Evolutionary conservation across 345 rosid species (phyloP).

Genomic region (Eutrema japonicum): DNA sequence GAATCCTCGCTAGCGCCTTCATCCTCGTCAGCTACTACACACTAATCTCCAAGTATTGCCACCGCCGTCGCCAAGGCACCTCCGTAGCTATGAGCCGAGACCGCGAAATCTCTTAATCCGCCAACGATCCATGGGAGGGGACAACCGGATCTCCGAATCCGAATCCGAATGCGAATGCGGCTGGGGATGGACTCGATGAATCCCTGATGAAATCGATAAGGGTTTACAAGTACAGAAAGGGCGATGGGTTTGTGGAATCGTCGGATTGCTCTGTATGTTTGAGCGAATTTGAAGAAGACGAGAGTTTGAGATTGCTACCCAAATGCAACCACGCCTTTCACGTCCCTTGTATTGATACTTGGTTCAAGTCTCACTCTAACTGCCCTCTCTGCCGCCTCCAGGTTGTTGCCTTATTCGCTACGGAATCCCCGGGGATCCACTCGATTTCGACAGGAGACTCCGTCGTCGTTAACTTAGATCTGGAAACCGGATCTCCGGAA

Average conservation of each 20-base stretch:
- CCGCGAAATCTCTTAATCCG: slow-evolving; percentile 21
- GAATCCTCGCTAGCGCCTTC: slow-evolving; percentile 80
- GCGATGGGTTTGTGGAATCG: slow-evolving; percentile 70
- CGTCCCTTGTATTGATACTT: slow-evolving; percentile 80
- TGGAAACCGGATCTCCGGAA: slow-evolving; percentile 41
- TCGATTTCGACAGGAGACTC: slow-evolving; percentile 34
- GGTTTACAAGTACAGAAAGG: slow-evolving; percentile 55
- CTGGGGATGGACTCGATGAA: slow-evolving; percentile 77
- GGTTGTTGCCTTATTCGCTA: background rate
- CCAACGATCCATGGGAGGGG: slow-evolving; percentile 28
- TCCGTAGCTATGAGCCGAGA: slow-evolving; percentile 22
- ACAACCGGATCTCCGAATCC: background rate
- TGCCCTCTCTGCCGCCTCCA: slow-evolving; percentile 80
- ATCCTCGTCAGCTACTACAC: slow-evolving; percentile 74
- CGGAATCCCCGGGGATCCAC: background rate
- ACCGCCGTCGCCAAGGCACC: slow-evolving; percentile 45
- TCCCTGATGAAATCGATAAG: slow-evolving; percentile 61
- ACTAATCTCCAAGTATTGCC: slow-evolving; percentile 65
- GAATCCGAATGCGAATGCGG: background rate
- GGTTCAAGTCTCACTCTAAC: slow-evolving; percentile 78
- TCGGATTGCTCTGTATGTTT: slow-evolving; percentile 78
- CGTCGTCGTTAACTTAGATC: slow-evolving; percentile 50
- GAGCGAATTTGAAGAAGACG: slow-evolving; percentile 73
- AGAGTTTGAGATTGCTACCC: slow-evolving; percentile 66
- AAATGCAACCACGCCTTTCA: slow-evolving; percentile 89